Evolutionary conservation across 2,329 filamentous ascomycete species (phyloP), one percentile per base, ranked within the genome.

Genomic region (Pseudopithomyces chartarum): DNA sequence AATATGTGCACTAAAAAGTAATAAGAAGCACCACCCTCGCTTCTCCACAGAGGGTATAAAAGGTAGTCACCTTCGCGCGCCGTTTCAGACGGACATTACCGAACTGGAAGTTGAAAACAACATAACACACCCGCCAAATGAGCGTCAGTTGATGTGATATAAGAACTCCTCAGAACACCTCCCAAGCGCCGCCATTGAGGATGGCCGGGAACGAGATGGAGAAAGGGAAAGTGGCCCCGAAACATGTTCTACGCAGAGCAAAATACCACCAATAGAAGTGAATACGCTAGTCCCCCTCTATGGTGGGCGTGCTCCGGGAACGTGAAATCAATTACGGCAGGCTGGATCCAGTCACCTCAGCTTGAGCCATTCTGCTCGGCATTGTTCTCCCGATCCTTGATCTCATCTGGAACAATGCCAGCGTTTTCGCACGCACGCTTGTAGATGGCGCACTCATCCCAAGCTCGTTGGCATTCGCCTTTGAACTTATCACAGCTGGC

Each of bases 401-500:
- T 73, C 59, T 77, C 75, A 15, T 76, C 73, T 1, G 75, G 74
- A 10, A 75, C 64, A 32, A 77, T 75, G 52, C 74, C 74, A n/a
- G 71, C 69, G 48, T 74, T 73, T 39, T 76, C 73, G 52, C 75
- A 78, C 0, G 76, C 74, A 22, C 73, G 73, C 80, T 92, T 93
- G 88, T 90, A 94, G 45, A 86, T 88, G 72, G 92, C 89, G 49
- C 90, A 82, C 73, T 94, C 90, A 50, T 88, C 82, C 81, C 91
- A 93, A 20, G 90, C 86, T 33, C 90, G 83, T 73, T 92, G 89
- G 64, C 88, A 90, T 71, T 95, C 91, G 34, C 83, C 82, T 80
- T 94, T 94, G 61, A 94, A 84, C 78, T 93, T 95, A 66, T 96
- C 91, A 68, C 94, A 96, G 61, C 90, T 93, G 29, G 88, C 85